phyloP scores from a whole-genome alignment of 2,329 filamentous ascomycete species.

The Colletotrichum tamarilloi region DNA sequence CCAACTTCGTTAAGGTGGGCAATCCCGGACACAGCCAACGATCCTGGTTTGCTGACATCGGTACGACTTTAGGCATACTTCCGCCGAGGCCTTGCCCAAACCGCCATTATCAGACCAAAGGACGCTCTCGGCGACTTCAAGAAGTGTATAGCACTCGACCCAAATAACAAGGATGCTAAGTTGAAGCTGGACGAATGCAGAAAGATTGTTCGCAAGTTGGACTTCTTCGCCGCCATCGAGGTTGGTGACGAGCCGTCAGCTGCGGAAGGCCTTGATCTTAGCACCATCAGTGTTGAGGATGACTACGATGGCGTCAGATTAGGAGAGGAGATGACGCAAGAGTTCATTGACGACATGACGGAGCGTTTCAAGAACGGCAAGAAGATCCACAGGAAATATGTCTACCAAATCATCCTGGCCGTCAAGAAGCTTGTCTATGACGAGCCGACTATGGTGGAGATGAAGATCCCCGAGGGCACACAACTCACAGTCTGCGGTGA shows the following conservation, averaged over 20 bases:
- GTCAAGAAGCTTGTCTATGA: conserved; percentile 91
- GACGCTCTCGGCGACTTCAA: conserved; percentile 95
- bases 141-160: conserved; percentile 87
- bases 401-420: conserved; percentile 93
- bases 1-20: conserved; percentile 85
- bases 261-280: conserved; percentile 88
- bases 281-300: conserved; percentile 83
- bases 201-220: conserved; percentile 90
- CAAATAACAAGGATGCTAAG: conserved; percentile 89
- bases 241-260: conserved; percentile 92
- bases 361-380: conserved; percentile 96
- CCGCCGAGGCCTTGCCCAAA: conserved; percentile 89
- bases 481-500: conserved; percentile 95
- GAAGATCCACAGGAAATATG: conserved; percentile 95
- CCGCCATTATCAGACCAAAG: conserved; percentile 88
- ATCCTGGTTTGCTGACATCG: conserved; percentile 31
- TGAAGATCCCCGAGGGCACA: conserved; percentile 80
- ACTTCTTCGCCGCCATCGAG: conserved; percentile 96
- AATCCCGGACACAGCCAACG: not conserved
- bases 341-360: conserved; percentile 98
- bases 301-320: conserved; percentile 87
- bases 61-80: conserved; percentile 80
- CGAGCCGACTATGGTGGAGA: conserved; percentile 97
- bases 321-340: conserved; percentile 87
- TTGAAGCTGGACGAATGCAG: conserved; percentile 93